Conservation (phyloP, 2,329 filamentous ascomycete genomes). For the Dissoconium aciculare region DNA sequence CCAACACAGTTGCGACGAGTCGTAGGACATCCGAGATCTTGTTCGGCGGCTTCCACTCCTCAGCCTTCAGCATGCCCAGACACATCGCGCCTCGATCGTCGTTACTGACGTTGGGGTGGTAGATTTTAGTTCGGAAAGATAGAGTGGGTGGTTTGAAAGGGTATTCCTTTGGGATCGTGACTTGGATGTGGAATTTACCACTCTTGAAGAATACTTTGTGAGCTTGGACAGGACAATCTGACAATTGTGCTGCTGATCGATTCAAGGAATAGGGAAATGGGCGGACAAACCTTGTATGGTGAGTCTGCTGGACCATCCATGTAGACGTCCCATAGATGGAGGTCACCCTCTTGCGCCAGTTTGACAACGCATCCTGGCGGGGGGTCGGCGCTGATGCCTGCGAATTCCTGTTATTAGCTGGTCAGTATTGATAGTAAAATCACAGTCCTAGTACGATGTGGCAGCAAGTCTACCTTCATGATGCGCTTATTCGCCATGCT, state of each 20-base stretch:
- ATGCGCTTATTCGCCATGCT: slow-evolving; percentile 34
- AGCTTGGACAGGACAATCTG: too few relatives aligned
- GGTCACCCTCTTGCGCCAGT: slow-evolving; percentile 46
- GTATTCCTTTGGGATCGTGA: slow-evolving; percentile 65
- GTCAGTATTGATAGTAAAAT: slow-evolving; percentile 5
- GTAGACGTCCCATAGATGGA: slow-evolving; percentile 52
- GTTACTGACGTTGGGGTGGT: slow-evolving; percentile 89
- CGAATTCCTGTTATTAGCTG: slow-evolving; percentile 38
- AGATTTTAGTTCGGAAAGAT: slow-evolving; percentile 76
- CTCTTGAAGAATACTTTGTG: slow-evolving; percentile 30
- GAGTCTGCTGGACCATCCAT: slow-evolving; percentile 52
- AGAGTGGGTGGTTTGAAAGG: slow-evolving; percentile 78
- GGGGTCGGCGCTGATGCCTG: slow-evolving; percentile 41
- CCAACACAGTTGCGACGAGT: slow-evolving; percentile 57
- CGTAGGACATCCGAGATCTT: slow-evolving; percentile 62
- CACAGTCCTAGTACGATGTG: background rate
- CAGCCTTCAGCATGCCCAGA: slow-evolving; percentile 63
- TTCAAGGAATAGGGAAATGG: slow-evolving; percentile 1
- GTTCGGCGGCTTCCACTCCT: slow-evolving; percentile 84
- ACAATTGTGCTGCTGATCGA: too few relatives aligned
- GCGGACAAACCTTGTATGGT: slow-evolving; percentile 44
- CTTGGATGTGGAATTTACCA: slow-evolving; percentile 57
- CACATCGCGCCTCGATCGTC: slow-evolving; percentile 76
- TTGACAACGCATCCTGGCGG: slow-evolving; percentile 42
- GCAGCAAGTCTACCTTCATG: slow-evolving; percentile 26